Evolutionary conservation across 371 early-diverging fungal species (phyloP).

Genomic region (Mucor lusitanicus): DNA sequence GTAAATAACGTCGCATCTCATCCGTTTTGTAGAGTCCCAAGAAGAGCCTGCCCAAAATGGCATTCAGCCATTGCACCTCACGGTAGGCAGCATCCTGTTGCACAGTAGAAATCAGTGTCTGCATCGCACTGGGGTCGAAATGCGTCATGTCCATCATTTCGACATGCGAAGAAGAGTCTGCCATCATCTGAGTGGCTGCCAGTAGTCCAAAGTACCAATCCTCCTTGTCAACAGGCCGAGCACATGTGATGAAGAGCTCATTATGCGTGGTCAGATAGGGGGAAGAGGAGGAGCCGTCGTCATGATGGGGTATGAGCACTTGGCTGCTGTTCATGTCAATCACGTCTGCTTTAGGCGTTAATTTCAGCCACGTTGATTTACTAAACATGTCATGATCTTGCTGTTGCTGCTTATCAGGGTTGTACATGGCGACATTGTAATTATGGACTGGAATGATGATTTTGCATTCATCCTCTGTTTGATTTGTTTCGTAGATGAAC

Average conservation of each 20-base stretch:
- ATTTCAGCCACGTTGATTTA: constrained; percentile 52
- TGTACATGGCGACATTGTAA: constrained; percentile 66
- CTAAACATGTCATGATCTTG: constrained; percentile 60
- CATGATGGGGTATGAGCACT: not conserved
- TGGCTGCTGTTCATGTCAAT: not conserved
- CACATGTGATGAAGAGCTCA: constrained; percentile 52
- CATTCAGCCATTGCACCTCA: constrained; percentile 85
- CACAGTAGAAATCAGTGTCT: constrained; percentile 48
- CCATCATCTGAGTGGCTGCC: constrained; percentile 42
- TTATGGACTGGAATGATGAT: constrained; percentile 72
- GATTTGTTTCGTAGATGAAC: constrained; percentile 79
- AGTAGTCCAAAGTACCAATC: constrained; percentile 80
- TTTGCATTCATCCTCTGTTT: constrained; percentile 63
- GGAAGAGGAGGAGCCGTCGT: constrained; percentile 2
- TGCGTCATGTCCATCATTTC: constrained; percentile 50
- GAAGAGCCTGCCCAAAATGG: constrained; percentile 81
- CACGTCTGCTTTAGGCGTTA: constrained; percentile 31
- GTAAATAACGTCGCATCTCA: constrained; percentile 54
- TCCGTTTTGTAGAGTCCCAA: constrained; percentile 71
- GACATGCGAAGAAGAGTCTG: constrained; percentile 22
- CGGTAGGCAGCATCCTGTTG: constrained; percentile 58
- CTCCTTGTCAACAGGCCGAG: constrained; percentile 78
- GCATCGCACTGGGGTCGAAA: constrained; percentile 52
- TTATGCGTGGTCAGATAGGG: constrained; percentile 7
- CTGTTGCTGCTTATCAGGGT: constrained; percentile 36